Conservation (phyloP, 306 rosid genomes). For the Benincasa hispida region DNA sequence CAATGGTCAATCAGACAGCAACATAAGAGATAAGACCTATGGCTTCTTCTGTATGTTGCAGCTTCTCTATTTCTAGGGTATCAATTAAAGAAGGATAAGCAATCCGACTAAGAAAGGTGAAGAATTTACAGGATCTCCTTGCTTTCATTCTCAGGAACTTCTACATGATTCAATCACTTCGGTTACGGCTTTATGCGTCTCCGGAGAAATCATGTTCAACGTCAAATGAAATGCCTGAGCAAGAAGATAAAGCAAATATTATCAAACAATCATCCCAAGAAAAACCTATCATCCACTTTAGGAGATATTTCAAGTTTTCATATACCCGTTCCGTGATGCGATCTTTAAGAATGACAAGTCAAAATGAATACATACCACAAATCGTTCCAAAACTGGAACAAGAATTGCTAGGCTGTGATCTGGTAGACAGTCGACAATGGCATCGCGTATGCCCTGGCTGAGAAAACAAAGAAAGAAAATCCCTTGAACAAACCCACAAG, state of each 20-base stretch:
- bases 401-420: constrained; percentile 53
- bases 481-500: constrained; percentile 3
- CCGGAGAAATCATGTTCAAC: constrained; percentile 88
- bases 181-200: constrained; percentile 82
- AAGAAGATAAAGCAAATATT: background rate
- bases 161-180: constrained; percentile 96
- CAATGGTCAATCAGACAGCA: constrained; percentile 11
- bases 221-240: constrained; percentile 89
- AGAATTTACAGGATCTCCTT: constrained; percentile 44
- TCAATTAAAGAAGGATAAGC: constrained; percentile 10
- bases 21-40: constrained; percentile 6
- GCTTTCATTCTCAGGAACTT: constrained; percentile 27
- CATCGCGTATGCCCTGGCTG: constrained; percentile 32
- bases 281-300: background rate
- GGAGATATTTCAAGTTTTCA: background rate
- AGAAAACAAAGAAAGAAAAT: background rate
- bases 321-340: background rate
- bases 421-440: constrained; percentile 44
- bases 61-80: constrained; percentile 6
- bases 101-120: constrained; percentile 19
- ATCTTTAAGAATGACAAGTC: background rate
- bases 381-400: constrained; percentile 95
- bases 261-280: background rate
- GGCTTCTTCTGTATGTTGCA: constrained; percentile 23
- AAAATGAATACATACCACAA: constrained; percentile 57